A percentile compares a stretch with the other conserved stretches of the same genome.
These are phyloP conservation scores for Yamadazyma dendronema DNA, from an alignment of 1,139 yeast species.

Conservation along the genomic window DNA sequence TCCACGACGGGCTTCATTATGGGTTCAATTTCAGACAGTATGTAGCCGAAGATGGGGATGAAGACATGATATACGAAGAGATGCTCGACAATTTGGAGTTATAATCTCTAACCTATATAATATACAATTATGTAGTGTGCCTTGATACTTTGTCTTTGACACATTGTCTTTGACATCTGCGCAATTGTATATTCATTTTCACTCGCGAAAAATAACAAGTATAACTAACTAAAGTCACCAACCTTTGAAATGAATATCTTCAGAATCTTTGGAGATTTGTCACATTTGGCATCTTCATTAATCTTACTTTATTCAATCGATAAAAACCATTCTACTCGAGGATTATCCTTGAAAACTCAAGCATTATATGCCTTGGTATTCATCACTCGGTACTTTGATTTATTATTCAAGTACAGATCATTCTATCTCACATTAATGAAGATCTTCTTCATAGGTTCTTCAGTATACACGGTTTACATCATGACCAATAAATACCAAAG, in stretches of 20 bases:
- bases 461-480: constrained; percentile 71
- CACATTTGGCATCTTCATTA: constrained; percentile 79
- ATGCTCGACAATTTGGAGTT: constrained; percentile 21
- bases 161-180: too few species aligned
- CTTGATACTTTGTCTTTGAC: background rate
- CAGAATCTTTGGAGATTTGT: constrained; percentile 68
- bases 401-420: constrained; percentile 59
- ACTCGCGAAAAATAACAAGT: too few species aligned
- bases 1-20: constrained; percentile 13
- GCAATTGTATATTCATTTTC: too few species aligned
- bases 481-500: constrained; percentile 63
- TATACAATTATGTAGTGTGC: too few species aligned
- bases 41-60: constrained; percentile 10
- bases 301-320: constrained; percentile 73
- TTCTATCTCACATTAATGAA: constrained; percentile 81
- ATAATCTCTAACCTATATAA: too few species aligned
- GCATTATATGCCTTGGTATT: constrained; percentile 75
- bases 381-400: constrained; percentile 74
- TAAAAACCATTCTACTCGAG: constrained; percentile 65
- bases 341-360: constrained; percentile 89
- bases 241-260: constrained; percentile 49
- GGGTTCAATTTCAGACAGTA: constrained; percentile 22
- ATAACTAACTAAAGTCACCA: too few species aligned
- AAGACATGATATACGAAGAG: constrained; percentile 21
- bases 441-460: constrained; percentile 70